These are phyloP conservation scores for Paramecium pentaurelia DNA, from an alignment of 73 alveolate genomes.

Conservation along the genomic window DNA sequence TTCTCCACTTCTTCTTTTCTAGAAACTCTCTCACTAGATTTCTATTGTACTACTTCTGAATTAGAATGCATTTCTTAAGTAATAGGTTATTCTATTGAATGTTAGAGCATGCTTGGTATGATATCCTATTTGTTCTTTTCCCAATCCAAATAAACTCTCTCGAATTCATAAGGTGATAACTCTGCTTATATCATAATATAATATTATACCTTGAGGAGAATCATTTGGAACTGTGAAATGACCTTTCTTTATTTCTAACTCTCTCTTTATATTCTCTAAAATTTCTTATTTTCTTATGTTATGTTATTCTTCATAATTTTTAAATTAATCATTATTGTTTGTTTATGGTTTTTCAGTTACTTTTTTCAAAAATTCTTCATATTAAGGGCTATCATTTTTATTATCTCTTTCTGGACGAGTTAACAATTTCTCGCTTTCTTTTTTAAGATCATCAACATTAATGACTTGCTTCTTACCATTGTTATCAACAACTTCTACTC, in stretches of 20 bases:
- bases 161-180: conserved; percentile 32
- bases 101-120: not conserved
- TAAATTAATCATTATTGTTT: not conserved
- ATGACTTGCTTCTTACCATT: not conserved
- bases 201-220: not conserved
- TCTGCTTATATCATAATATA: not conserved
- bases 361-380: not conserved
- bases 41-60: not conserved
- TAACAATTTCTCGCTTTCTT: not conserved
- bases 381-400: not conserved
- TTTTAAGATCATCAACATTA: not conserved
- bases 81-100: not conserved
- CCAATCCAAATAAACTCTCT: conserved; percentile 32
- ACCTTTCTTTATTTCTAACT: conserved; percentile 4
- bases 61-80: not conserved
- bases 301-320: not conserved
- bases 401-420: not conserved
- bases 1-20: conserved; percentile 22
- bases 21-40: not conserved
- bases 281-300: conserved; percentile 25
- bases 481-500: not conserved
- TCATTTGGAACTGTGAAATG: conserved; percentile 1
- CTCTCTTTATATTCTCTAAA: not conserved
- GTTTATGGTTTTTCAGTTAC: not conserved
- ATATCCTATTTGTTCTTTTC: conserved; percentile 16